Base-by-base conservation (phyloP, 257 asterid genomes). In the Solanum sejunctum region DNA sequence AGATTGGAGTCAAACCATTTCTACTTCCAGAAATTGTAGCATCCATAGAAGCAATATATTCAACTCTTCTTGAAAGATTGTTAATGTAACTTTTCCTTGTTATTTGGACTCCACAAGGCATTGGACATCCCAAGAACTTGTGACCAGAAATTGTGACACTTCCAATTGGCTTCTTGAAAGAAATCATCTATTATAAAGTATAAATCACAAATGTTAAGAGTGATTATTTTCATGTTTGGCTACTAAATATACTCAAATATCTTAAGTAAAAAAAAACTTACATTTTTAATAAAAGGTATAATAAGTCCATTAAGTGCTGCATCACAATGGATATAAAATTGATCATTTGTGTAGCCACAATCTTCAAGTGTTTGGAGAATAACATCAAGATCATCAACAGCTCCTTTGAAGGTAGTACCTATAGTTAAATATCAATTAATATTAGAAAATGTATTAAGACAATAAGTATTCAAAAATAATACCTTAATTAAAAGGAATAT, bases 381-480 rank as follows among this genome's bases (percentile, higher is more conserved):
- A 52, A 88, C 39, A 84, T 90, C 92, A 84, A 90, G 85, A 3
- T 90, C 64, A 77, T 90, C 92, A 13, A 88, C 4, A 16, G 86
- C 91, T 57, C 92, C 92, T 73, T 90, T 90, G 70, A 88, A 88
- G 12, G 92, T 88, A 36, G 92, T 90, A 73, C 92, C 91, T 89
- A 57, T 11, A 83, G 1, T 84, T 8, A 69, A 83, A 66, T 21
- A 26, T 43, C 3, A 73, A 21, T 3, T 8, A 36, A 5, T 36
- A 81, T 80, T 47, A 77, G 4, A 49, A 8, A 49, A 75, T 75
- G 7, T 49, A 0, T 3, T 28, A 7, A 7, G 36, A 32, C 36
- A 32, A 28, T 28, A 28, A 28, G 1, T 28, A 28, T 28, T 28
- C 1, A 28, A 28, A 28, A 28, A 28, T 1, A 28, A 28, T 28